Percentiles rank a stretch among this genome's conserved stretches.
Evolutionary conservation across 192 early-diverging fungal genomes (phyloP).

Genomic region (Coemansia reversa): DNA sequence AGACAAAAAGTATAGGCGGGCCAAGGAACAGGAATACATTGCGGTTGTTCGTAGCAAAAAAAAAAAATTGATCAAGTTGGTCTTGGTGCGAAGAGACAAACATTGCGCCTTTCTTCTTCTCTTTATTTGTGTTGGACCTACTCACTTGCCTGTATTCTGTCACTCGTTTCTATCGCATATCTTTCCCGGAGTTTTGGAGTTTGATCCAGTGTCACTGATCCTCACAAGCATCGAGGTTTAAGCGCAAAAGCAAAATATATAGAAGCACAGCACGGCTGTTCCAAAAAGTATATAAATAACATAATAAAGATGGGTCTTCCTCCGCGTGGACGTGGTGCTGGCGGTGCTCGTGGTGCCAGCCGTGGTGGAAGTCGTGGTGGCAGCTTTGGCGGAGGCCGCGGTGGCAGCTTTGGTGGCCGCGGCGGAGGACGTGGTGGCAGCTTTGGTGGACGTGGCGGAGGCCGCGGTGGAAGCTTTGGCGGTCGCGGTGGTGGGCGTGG

Average conservation of each 20-base stretch:
- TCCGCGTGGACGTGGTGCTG: constrained; percentile 28
- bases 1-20: not conserved
- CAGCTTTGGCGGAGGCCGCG: constrained; percentile 57
- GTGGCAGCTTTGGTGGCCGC: constrained; percentile 47
- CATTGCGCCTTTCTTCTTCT: constrained; percentile 2
- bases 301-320: constrained; percentile 51
- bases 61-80: not conserved
- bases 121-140: constrained; percentile 5
- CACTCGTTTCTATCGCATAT: not conserved
- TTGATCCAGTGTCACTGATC: not conserved
- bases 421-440: constrained; percentile 43
- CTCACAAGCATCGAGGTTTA: not conserved
- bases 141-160: constrained; percentile 1
- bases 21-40: not conserved
- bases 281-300: constrained; percentile 13
- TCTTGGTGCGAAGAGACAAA: constrained; percentile 3
- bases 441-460: constrained; percentile 50
- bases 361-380: constrained; percentile 45
- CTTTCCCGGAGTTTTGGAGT: not conserved
- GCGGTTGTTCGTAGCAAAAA: not conserved
- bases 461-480: constrained; percentile 44
- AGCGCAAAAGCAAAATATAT: not conserved
- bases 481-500: constrained; percentile 51
- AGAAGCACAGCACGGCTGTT: not conserved
- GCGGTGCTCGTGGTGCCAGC: constrained; percentile 44